These are phyloP conservation scores for Eutrema japonicum DNA, from an alignment of 345 rosid species.

Conservation along the genomic window DNA sequence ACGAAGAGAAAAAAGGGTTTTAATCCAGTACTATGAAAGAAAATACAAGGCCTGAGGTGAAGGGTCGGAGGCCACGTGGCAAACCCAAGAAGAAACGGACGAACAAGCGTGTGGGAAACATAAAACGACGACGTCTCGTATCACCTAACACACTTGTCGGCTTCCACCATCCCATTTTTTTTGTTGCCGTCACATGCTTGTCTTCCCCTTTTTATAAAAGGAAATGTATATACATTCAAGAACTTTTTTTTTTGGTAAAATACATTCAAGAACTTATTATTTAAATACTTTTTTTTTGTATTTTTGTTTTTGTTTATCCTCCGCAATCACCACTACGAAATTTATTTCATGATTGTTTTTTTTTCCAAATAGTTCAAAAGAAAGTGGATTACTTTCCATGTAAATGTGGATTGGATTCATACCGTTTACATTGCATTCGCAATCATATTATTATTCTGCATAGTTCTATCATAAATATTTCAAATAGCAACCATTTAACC, in stretches of 20 bases:
- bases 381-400: conserved; percentile 31
- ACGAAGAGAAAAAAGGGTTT: neutral
- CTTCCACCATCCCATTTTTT: conserved; percentile 34
- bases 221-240: conserved; percentile 22
- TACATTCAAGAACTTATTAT: neutral
- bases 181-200: conserved; percentile 31
- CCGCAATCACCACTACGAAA: conserved; percentile 24
- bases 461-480: neutral
- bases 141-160: conserved; percentile 41
- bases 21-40: neutral
- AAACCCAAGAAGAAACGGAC: conserved; percentile 33
- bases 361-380: neutral
- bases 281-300: neutral
- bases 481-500: conserved; percentile 9
- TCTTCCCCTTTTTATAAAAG: neutral
- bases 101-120: conserved; percentile 38
- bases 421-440: conserved; percentile 19
- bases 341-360: conserved; percentile 29
- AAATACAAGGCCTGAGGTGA: neutral
- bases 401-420: conserved; percentile 16
- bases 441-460: neutral
- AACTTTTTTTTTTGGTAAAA: neutral
- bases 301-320: conserved; percentile 22
- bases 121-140: conserved; percentile 38
- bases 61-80: conserved; percentile 22